Evolutionary conservation across 257 asterid genomes (phyloP).

Genomic region (Solanum paucissectum): DNA sequence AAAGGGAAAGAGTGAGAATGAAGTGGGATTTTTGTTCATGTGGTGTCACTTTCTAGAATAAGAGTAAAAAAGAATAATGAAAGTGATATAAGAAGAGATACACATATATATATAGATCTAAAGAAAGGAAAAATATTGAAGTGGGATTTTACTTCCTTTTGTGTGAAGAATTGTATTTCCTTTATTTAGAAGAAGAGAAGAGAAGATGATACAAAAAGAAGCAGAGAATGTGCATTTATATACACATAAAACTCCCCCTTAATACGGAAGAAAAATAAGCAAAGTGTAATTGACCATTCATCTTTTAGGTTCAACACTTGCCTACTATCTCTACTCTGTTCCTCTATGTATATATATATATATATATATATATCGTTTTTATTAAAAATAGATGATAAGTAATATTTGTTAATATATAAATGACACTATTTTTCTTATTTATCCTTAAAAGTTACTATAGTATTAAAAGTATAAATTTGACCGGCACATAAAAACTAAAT

Average conservation of each 20-base stretch:
- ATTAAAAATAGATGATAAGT: too few relatives aligned
- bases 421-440: too few relatives aligned
- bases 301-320: background rate
- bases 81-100: background rate
- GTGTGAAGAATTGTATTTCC: background rate
- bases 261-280: slow-evolving; percentile 4
- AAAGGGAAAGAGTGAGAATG: background rate
- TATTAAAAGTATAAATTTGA: too few relatives aligned
- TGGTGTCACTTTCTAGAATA: background rate
- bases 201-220: background rate
- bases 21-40: background rate
- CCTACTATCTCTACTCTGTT: background rate
- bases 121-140: background rate
- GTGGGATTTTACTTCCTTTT: background rate
- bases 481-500: too few relatives aligned
- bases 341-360: too few relatives aligned
- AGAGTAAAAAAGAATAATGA: background rate
- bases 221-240: slow-evolving; percentile 11
- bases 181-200: background rate
- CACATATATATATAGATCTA: slow-evolving; percentile 18
- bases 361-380: too few relatives aligned
- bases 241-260: background rate
- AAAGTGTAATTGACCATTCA: slow-evolving; percentile 14
- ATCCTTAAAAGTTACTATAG: too few relatives aligned
- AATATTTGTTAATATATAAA: too few relatives aligned